Percentiles rank a stretch among this genome's conserved stretches.
These are phyloP conservation scores for Nakazawaea sp. DNA, from an alignment of 805 yeast genomes.

Conservation along the genomic window DNA sequence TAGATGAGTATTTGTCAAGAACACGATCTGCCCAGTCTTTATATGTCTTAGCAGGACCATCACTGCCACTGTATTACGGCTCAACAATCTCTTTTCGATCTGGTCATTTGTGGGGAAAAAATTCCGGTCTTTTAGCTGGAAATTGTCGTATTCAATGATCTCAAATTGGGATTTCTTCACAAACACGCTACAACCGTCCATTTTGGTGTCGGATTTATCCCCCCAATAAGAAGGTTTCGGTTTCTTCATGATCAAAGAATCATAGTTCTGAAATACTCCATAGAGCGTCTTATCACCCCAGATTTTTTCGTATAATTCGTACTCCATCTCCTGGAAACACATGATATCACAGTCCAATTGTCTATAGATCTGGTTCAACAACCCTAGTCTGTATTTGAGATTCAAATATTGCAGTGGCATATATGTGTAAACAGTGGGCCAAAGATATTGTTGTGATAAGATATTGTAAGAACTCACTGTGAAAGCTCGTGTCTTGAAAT, in stretches of 20 bases:
- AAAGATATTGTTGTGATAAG: conserved; percentile 40
- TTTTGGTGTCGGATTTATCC: conserved; percentile 30
- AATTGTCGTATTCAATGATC: conserved; percentile 22
- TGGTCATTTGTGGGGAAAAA: conserved; percentile 27
- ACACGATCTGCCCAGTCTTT: conserved; percentile 29
- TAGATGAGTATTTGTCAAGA: conserved; percentile 52
- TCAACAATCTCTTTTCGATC: conserved; percentile 27
- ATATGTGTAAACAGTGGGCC: conserved; percentile 51
- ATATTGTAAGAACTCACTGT: conserved; percentile 27
- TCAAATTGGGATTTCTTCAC: conserved; percentile 43
- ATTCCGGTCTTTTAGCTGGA: conserved; percentile 19
- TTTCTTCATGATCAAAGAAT: conserved; percentile 41
- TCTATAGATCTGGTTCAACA: conserved; percentile 33
- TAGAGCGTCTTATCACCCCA: conserved; percentile 28
- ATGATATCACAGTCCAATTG: conserved; percentile 42
- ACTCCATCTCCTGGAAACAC: conserved; percentile 53
- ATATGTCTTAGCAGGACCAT: conserved; percentile 42
- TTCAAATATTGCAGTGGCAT: conserved; percentile 32
- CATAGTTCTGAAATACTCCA: conserved; percentile 27
- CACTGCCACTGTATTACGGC: conserved; percentile 52
- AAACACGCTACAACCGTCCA: conserved; percentile 59
- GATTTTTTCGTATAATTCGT: conserved; percentile 27
- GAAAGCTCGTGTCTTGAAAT: conserved; percentile 13
- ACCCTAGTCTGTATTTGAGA: conserved; percentile 34
- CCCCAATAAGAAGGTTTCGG: conserved; percentile 48